Percentiles rank a stretch among this genome's conserved stretches.
phyloP scores from a whole-genome alignment of 164 flowering plant genomes.

The Magnolia officinalis region DNA sequence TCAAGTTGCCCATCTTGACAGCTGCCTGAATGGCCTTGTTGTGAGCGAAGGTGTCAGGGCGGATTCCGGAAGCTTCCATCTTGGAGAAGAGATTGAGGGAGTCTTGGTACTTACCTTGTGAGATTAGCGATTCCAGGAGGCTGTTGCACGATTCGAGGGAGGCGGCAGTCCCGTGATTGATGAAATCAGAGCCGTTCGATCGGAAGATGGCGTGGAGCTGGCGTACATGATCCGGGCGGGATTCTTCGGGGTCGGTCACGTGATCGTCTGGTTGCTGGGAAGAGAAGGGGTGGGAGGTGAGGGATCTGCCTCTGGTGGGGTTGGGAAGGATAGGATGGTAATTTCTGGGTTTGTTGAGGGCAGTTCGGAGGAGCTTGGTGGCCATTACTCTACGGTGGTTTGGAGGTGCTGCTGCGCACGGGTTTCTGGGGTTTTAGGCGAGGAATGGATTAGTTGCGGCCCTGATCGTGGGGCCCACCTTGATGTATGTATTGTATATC shows the following conservation, averaged over 20 bases:
- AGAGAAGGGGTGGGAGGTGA: background rate
- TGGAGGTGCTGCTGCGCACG: no score
- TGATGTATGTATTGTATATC: no score
- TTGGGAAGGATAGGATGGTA: background rate
- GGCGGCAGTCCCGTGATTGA: background rate
- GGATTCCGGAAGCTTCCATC: conserved; percentile 31
- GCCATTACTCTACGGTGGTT: no score
- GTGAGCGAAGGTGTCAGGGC: conserved; percentile 37
- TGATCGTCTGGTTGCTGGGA: background rate
- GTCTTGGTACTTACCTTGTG: conserved; percentile 2
- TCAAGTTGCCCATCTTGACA: conserved; percentile 53
- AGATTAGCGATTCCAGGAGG: conserved; percentile 8
- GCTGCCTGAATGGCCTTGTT: conserved; percentile 71
- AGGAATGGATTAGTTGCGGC: no score
- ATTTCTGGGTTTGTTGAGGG: background rate
- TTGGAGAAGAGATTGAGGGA: conserved; percentile 12
- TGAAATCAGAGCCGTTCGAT: background rate
- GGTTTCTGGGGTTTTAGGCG: no score
- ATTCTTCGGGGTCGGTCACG: background rate
- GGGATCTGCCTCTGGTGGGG: background rate
- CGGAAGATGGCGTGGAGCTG: conserved; percentile 8
- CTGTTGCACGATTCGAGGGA: conserved; percentile 1
- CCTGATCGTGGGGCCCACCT: no score
- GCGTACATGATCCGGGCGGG: background rate
- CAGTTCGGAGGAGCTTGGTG: background rate